These are phyloP conservation scores for Stentor coeruleus DNA, from an alignment of 73 alveolate genomes.

Conservation along the genomic window DNA sequence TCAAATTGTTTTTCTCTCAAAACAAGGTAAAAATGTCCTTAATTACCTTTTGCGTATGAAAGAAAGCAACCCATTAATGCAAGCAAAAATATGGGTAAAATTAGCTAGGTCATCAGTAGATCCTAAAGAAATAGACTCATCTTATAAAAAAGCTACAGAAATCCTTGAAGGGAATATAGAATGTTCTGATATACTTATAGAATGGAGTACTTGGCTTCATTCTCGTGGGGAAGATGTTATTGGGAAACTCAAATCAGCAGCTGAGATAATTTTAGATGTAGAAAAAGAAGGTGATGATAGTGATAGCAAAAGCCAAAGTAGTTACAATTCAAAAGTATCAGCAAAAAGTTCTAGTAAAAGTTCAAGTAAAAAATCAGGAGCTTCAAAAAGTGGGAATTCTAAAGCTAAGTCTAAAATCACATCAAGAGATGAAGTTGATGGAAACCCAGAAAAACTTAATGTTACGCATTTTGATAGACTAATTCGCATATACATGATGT, in stretches of 20 bases:
- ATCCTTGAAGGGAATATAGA: slow-evolving; percentile 90
- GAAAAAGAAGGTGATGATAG: slow-evolving; percentile 97
- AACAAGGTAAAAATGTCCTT: slow-evolving; percentile 95
- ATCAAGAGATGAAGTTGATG: slow-evolving; percentile 91
- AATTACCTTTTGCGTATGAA: slow-evolving; percentile 91
- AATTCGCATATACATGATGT: slow-evolving; percentile 93
- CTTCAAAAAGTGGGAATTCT: slow-evolving; percentile 69
- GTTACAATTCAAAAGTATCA: slow-evolving; percentile 63
- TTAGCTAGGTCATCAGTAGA: slow-evolving; percentile 91
- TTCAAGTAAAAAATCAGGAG: slow-evolving; percentile 74
- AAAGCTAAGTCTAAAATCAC: slow-evolving; percentile 84
- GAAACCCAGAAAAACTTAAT: slow-evolving; percentile 91
- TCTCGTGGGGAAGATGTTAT: slow-evolving; percentile 88
- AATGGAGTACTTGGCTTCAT: slow-evolving; percentile 92
- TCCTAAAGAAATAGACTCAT: slow-evolving; percentile 85
- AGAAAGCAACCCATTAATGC: slow-evolving; percentile 89
- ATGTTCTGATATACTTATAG: slow-evolving; percentile 93
- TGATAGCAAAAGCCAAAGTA: slow-evolving; percentile 82
- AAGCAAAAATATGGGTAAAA: slow-evolving; percentile 97
- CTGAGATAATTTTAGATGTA: slow-evolving; percentile 90
- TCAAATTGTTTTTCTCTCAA: slow-evolving; percentile 90
- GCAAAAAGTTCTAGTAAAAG: slow-evolving; percentile 71
- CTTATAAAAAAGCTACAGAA: slow-evolving; percentile 94
- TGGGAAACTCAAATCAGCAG: slow-evolving; percentile 88
- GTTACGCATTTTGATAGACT: slow-evolving; percentile 94